phyloP scores from a whole-genome alignment of 2,329 filamentous ascomycete genomes.

The Macrophomina phaseolina region DNA sequence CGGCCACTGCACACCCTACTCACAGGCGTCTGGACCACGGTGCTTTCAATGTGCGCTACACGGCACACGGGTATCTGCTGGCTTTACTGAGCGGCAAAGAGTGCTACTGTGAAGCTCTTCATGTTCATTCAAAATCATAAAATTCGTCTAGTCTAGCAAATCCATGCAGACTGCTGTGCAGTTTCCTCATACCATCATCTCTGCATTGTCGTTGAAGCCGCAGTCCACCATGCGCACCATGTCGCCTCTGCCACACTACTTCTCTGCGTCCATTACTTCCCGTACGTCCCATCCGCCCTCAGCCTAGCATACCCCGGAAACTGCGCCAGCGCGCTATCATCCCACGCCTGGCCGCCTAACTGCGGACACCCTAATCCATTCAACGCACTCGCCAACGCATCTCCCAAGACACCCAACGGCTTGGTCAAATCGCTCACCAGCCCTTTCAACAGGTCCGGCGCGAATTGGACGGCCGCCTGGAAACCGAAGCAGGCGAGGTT shows the following conservation, averaged over 20 bases:
- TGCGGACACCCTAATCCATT: slow-evolving; percentile 28
- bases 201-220: no score
- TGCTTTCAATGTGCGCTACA: no score
- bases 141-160: no score
- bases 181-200: no score
- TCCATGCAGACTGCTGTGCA: no score
- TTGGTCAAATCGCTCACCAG: slow-evolving; percentile 43
- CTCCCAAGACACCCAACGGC: slow-evolving; percentile 43
- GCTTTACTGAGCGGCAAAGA: no score
- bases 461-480: slow-evolving; percentile 47
- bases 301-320: neutral
- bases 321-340: slow-evolving; percentile 18
- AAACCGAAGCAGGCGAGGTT: slow-evolving; percentile 54
- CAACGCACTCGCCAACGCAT: slow-evolving; percentile 35
- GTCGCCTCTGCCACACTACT: neutral
- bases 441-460: slow-evolving; percentile 49
- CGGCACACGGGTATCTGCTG: no score
- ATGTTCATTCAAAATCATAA: no score
- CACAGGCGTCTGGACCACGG: no score
- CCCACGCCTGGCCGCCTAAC: slow-evolving; percentile 18
- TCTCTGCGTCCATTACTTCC: neutral
- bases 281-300: neutral
- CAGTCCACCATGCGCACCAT: no score
- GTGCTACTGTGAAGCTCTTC: no score
- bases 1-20: no score